These are phyloP conservation scores for Glycine tomentella DNA, from an alignment of 306 rosid genomes.

Conservation along the genomic window DNA sequence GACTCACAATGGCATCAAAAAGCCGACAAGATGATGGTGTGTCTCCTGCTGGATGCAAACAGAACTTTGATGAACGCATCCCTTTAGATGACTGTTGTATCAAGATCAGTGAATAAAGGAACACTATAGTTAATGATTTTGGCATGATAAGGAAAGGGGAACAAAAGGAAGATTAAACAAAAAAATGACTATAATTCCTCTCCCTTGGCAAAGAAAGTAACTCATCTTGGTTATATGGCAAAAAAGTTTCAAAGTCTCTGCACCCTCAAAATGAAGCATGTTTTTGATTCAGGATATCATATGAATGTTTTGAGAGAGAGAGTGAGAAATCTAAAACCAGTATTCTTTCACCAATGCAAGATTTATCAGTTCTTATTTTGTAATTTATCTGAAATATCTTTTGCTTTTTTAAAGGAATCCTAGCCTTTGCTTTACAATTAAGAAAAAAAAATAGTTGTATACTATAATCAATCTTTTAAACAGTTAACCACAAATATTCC, in stretches of 20 bases:
- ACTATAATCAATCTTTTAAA: not conserved
- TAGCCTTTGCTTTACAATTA: conserved; percentile 21
- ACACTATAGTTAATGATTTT: conserved; percentile 42
- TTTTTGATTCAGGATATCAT: no score
- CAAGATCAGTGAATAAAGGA: conserved; percentile 46
- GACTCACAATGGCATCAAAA: conserved; percentile 96
- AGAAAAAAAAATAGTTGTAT: conserved; percentile 34
- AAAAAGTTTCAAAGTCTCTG: conserved; percentile 39
- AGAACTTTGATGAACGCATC: conserved; percentile 93
- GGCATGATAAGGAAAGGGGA: conserved; percentile 6
- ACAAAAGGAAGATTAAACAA: not conserved
- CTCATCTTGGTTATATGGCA: not conserved
- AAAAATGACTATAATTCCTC: conserved; percentile 29
- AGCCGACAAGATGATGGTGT: conserved; percentile 98
- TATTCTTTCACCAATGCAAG: no score
- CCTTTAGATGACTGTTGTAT: conserved; percentile 78
- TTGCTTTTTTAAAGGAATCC: conserved; percentile 20
- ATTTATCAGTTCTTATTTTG: not conserved
- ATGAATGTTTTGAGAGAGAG: no score
- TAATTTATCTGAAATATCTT: conserved; percentile 28
- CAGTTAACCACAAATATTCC: conserved; percentile 14
- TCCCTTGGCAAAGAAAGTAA: conserved; percentile 13
- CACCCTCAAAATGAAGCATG: conserved; percentile 32
- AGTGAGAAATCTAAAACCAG: no score
- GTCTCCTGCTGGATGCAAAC: conserved; percentile 97